Base-by-base conservation (phyloP, 768 basidiomycete species). In the Trichaptum fuscoviolaceum region DNA sequence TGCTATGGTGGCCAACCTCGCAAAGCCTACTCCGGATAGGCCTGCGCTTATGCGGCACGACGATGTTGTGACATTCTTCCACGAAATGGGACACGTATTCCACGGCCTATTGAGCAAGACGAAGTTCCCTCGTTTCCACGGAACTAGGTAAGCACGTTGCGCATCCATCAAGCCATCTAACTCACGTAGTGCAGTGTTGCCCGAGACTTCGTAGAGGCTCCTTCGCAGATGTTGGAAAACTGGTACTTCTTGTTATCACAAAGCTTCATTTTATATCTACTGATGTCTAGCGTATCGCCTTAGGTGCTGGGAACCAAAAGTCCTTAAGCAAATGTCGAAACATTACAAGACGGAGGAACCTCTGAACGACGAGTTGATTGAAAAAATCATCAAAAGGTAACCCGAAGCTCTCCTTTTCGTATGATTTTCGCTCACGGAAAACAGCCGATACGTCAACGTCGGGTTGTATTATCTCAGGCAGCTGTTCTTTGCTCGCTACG, bases 141-240 rank as follows among this genome's bases (percentile, higher is more conserved):
- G 93, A 23, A 93, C 91, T 35, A 84, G 81, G 85, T 85, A 57
- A 20, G 69, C n/a, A 66, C 58, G 26, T 23, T 30, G 2, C 30
- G 30, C 24, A 20, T 73, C 66, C 65, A 27, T 26, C 17, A 63
- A 23, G 52, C 57, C 35, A n/a, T 65, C 17, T 66, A 10, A 18
- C 60, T 57, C 65, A 15, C 34, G 64, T n/a, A 57, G 63, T n/a
- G 10, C 64, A 82, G 85, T 27, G 89, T 92, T 26, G 89, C 90
- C 7, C 77, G 89, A 6, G 92, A 94, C 75, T 93, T 93, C 68
- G 93, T 93, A 10, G 93, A 95, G 76, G 93, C 93, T 2, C 94
- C 93, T 0, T 91, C 89, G 20, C 93, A 96, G 78, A 95, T 95
- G 93, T 79, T 95, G 67, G 94, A 96, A 77, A 93, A 95, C 72